phyloP scores from a whole-genome alignment of 768 basidiomycete genomes.

The Mycena floridula region DNA sequence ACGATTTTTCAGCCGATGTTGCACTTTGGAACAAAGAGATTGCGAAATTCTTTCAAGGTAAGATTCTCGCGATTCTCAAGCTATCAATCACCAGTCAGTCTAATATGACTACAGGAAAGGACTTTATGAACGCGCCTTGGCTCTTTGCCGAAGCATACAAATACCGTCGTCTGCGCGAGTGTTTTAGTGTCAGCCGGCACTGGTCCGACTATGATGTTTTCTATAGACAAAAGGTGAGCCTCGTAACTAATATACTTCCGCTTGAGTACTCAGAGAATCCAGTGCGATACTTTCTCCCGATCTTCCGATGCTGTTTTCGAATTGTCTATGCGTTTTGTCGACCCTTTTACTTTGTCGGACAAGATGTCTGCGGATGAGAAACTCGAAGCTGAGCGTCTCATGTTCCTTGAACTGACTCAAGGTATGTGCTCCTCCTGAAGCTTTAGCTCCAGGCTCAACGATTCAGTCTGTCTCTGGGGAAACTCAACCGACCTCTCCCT shows the following conservation, averaged over 20 bases:
- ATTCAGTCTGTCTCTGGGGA: conserved; percentile 87
- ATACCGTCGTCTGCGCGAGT: conserved; percentile 86
- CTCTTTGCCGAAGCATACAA: conserved; percentile 94
- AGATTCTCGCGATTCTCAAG: too few relatives aligned
- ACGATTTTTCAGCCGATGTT: conserved; percentile 89
- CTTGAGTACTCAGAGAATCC: too few relatives aligned
- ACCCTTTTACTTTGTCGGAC: conserved; percentile 65
- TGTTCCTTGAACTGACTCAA: conserved; percentile 93
- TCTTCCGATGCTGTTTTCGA: conserved; percentile 92
- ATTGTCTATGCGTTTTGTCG: conserved; percentile 84
- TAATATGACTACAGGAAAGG: conserved; percentile 47
- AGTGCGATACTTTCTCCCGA: conserved; percentile 95
- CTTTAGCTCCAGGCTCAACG: conserved; percentile 3
- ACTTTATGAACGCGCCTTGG: conserved; percentile 96
- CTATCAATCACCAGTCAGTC: neutral
- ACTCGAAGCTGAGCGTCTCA: conserved; percentile 68
- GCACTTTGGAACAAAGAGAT: conserved; percentile 98
- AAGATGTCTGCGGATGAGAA: conserved; percentile 47
- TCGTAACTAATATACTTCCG: neutral
- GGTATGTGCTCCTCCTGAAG: conserved; percentile 33
- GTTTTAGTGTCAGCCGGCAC: conserved; percentile 86
- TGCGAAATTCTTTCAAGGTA: conserved; percentile 88
- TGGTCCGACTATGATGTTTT: conserved; percentile 94
- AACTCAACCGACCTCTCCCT: conserved; percentile 95
- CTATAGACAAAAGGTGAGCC: conserved; percentile 77